Evolutionary conservation across 2,329 filamentous ascomycete genomes (phyloP).

Genomic region (Venturia carpophila): DNA sequence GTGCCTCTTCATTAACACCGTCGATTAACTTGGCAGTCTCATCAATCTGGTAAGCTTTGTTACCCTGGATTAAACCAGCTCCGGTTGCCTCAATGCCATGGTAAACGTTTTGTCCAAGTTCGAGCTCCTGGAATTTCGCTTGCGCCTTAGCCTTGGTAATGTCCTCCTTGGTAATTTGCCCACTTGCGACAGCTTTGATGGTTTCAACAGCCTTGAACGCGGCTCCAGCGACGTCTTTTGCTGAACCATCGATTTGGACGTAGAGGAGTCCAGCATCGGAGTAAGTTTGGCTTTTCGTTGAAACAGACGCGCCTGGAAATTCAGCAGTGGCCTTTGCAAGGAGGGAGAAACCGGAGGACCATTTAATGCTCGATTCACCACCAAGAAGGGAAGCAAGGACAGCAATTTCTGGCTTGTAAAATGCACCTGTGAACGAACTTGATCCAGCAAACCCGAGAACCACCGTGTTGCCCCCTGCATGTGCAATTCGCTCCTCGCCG

Average conservation of each 20-base stretch:
- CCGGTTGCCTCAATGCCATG: constrained; percentile 77
- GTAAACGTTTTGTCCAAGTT: constrained; percentile 69
- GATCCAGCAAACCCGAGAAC: constrained; percentile 91
- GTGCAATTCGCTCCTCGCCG: constrained; percentile 84
- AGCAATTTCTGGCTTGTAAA: constrained; percentile 81
- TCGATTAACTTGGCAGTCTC: constrained; percentile 72
- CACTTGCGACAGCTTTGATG: constrained; percentile 71
- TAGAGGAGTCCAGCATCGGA: constrained; percentile 89
- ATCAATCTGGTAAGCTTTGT: constrained; percentile 76
- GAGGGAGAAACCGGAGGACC: constrained; percentile 86
- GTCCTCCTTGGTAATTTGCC: constrained; percentile 71
- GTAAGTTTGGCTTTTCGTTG: constrained; percentile 74
- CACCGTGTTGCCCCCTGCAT: constrained; percentile 68
- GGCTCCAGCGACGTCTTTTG: constrained; percentile 62
- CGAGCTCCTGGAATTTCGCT: constrained; percentile 87
- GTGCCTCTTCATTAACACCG: constrained; percentile 70
- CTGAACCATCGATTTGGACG: constrained; percentile 70
- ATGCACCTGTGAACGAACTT: constrained; percentile 60
- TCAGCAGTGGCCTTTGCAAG: constrained; percentile 69
- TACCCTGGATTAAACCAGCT: constrained; percentile 70
- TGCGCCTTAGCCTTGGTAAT: constrained; percentile 85
- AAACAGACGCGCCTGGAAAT: constrained; percentile 57
- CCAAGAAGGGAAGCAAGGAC: constrained; percentile 86
- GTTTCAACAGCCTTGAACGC: constrained; percentile 71
- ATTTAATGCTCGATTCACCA: constrained; percentile 88